Evolutionary conservation across 768 basidiomycete species (phyloP).

Genomic region (Porphyrellus cyaneotinctus): DNA sequence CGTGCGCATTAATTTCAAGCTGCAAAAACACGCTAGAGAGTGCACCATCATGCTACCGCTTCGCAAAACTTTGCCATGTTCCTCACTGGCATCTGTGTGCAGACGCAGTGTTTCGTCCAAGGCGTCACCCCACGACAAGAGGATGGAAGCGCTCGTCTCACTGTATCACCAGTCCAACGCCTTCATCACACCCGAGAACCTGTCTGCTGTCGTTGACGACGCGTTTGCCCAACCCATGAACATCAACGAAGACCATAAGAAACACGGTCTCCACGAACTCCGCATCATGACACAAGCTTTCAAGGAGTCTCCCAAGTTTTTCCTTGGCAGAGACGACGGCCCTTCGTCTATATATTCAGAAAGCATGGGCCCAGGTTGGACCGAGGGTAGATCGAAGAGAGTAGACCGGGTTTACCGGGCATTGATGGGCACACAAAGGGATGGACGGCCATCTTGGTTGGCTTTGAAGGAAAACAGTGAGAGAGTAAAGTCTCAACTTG

Average conservation of each 20-base stretch:
- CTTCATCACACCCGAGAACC: slow-evolving; percentile 69
- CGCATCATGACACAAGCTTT: slow-evolving; percentile 9
- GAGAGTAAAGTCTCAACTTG: slow-evolving; percentile 18
- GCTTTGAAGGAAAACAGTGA: slow-evolving; percentile 29
- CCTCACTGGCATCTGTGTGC: slow-evolving; percentile 3
- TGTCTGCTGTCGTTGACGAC: slow-evolving; percentile 58
- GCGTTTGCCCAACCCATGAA: slow-evolving; percentile 43
- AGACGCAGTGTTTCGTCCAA: slow-evolving; percentile 23
- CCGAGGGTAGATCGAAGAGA: slow-evolving; percentile 25
- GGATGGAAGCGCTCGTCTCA: slow-evolving; percentile 67
- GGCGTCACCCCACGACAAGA: slow-evolving; percentile 23
- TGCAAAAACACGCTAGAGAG: background rate
- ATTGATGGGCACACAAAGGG: slow-evolving; percentile 27
- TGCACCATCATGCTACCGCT: slow-evolving; percentile 15
- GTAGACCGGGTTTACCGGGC: slow-evolving; percentile 22
- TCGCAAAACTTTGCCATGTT: slow-evolving; percentile 4
- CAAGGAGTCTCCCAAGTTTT: slow-evolving; percentile 21
- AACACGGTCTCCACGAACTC: slow-evolving; percentile 15
- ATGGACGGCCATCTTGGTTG: slow-evolving; percentile 33
- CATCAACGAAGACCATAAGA: slow-evolving; percentile 18
- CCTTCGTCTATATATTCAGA: slow-evolving; percentile 6
- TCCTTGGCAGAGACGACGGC: slow-evolving; percentile 26
- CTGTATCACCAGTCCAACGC: slow-evolving; percentile 73
- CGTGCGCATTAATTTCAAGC: background rate
- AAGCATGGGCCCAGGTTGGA: slow-evolving; percentile 31